These are phyloP conservation scores for Irpex lacteus DNA, from an alignment of 1,284 basidiomycete species.

Conservation along the genomic window DNA sequence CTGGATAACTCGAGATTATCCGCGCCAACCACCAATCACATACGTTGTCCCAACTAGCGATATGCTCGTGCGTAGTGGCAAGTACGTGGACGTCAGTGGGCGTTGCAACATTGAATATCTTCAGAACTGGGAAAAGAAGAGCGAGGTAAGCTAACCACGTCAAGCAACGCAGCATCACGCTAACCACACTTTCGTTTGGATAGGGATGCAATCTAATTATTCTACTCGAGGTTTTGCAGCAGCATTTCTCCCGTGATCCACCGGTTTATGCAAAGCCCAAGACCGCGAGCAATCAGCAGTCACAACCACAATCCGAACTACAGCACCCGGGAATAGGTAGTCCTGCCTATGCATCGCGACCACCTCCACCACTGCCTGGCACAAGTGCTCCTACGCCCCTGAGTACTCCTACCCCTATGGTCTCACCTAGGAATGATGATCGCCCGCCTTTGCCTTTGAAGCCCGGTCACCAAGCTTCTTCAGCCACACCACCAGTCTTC, in stretches of 20 bases:
- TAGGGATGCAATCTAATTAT: conserved; percentile 69
- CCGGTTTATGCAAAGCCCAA: conserved; percentile 90
- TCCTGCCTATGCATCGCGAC: conserved; percentile 26
- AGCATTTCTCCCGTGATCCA: conserved; percentile 81
- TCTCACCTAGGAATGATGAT: conserved; percentile 22
- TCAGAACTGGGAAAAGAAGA: conserved; percentile 77
- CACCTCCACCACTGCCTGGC: conserved; percentile 30
- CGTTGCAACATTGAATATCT: conserved; percentile 68
- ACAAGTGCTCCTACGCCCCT: conserved; percentile 21
- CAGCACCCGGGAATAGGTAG: conserved; percentile 14
- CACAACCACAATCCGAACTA: not conserved
- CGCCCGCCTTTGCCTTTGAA: conserved; percentile 47
- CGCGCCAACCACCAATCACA: conserved; percentile 78
- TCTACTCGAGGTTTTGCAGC: conserved; percentile 72
- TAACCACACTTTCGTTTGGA: not conserved
- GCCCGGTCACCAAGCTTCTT: conserved; percentile 28
- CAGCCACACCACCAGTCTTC: conserved; percentile 16
- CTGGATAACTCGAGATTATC: conserved; percentile 87
- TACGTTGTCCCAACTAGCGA: conserved; percentile 94
- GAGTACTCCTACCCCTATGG: conserved; percentile 17
- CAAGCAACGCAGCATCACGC: conserved; percentile 7
- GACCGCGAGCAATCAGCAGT: conserved; percentile 19
- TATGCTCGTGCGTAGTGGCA: conserved; percentile 84
- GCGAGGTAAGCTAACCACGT: conserved; percentile 61
- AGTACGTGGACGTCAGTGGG: conserved; percentile 83